Conservation (phyloP, 1,284 basidiomycete species). For the Crepidotus sp. region DNA sequence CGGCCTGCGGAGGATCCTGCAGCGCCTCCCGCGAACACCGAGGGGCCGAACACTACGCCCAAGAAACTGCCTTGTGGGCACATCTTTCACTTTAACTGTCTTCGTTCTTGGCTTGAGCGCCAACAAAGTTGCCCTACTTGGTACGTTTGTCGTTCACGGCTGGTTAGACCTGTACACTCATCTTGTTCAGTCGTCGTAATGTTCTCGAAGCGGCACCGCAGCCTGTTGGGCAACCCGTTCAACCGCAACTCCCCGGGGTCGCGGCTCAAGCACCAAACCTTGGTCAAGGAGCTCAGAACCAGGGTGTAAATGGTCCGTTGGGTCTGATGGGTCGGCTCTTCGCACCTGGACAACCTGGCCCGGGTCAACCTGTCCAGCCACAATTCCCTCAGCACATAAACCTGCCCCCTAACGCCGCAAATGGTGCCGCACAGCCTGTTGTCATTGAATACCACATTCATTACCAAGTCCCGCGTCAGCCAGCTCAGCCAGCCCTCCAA, state of each 20-base stretch:
- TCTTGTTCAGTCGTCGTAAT: conserved; percentile 61
- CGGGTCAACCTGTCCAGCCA: conserved; percentile 15
- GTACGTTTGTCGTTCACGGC: conserved; percentile 36
- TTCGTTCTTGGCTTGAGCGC: conserved; percentile 94
- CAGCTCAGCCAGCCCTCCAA: conserved; percentile 26
- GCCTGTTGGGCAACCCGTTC: conserved; percentile 27
- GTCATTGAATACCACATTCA: conserved; percentile 53
- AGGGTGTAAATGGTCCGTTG: conserved; percentile 30
- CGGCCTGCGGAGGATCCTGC: conserved; percentile 26
- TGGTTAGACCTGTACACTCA: conserved; percentile 11
- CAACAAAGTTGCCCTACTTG: conserved; percentile 96
- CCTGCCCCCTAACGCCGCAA: conserved; percentile 14
- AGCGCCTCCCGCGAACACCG: conserved; percentile 29
- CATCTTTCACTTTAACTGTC: conserved; percentile 96
- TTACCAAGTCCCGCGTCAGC: conserved; percentile 28
- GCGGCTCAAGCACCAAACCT: conserved; percentile 11
- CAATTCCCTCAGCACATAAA: conserved; percentile 20
- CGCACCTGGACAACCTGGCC: conserved; percentile 27
- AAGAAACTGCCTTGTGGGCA: conserved; percentile 96
- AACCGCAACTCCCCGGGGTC: conserved; percentile 21
- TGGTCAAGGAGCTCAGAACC: conserved; percentile 17
- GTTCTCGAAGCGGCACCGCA: conserved; percentile 56
- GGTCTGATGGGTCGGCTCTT: conserved; percentile 45
- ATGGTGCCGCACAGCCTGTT: conserved; percentile 28
- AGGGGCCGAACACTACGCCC: conserved; percentile 88